A percentile compares a stretch with the other conserved stretches of the same genome.
Conservation (phyloP, 2,329 filamentous ascomycete genomes). For the Trichoderma sp. region DNA sequence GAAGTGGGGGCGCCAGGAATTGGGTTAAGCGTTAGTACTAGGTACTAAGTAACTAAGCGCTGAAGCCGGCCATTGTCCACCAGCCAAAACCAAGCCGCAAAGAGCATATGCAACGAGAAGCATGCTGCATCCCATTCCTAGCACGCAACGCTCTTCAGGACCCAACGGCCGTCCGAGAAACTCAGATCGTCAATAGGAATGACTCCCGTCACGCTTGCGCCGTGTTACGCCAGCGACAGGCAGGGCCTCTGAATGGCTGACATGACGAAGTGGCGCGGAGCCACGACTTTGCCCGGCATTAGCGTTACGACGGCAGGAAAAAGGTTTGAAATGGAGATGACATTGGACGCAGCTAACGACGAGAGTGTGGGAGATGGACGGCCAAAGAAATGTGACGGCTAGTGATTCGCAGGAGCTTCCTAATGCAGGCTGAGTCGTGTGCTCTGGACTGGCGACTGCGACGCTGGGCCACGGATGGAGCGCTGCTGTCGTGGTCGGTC, state of each 20-base stretch:
- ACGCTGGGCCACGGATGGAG: not conserved
- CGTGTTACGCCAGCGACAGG: not conserved
- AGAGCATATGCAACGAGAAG: not conserved
- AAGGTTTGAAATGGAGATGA: not conserved
- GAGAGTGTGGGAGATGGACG: not conserved
- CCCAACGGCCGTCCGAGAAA: not conserved
- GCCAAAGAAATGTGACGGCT: not conserved
- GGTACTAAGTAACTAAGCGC: not conserved
- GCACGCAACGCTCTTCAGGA: not conserved
- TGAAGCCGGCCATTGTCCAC: not conserved
- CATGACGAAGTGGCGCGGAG: conserved; percentile 14
- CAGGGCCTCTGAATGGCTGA: not conserved
- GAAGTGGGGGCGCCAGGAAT: not conserved
- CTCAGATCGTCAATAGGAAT: not conserved
- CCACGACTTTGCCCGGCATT: conserved; percentile 19
- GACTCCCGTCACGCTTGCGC: not conserved
- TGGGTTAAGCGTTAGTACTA: not conserved
- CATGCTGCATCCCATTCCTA: not conserved
- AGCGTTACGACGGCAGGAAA: not conserved
- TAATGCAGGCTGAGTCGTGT: conserved; percentile 17
- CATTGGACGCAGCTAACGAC: not conserved
- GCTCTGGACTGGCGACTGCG: not conserved
- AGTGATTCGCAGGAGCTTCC: conserved; percentile 2
- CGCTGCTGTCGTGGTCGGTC: not conserved
- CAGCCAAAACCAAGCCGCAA: not conserved